Evolutionary conservation across 768 basidiomycete genomes (phyloP).

Genomic region (Amanita phalloides): DNA sequence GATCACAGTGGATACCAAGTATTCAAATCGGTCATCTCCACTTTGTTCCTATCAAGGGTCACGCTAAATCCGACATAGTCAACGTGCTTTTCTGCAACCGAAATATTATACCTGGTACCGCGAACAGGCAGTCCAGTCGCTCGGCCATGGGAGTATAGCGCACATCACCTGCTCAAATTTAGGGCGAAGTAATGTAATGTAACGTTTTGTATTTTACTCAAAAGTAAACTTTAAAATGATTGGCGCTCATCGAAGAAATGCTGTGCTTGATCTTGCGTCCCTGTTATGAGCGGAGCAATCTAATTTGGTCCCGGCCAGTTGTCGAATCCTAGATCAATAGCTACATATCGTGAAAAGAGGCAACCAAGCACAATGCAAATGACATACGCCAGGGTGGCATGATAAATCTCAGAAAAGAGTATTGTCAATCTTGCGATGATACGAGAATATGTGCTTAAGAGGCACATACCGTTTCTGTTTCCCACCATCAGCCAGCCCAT

Average conservation of each 20-base stretch:
- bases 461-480: conserved; percentile 49
- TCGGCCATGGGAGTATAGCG: background rate
- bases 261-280: background rate
- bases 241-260: background rate
- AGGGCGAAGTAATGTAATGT: background rate
- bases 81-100: background rate
- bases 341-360: conserved; percentile 18
- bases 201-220: background rate
- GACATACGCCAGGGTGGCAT: conserved; percentile 62
- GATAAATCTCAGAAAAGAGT: conserved; percentile 30
- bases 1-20: background rate
- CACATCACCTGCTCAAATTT: background rate
- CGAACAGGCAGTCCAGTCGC: background rate
- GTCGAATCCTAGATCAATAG: conserved; percentile 62
- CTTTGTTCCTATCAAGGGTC: background rate
- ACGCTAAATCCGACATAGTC: background rate
- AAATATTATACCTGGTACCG: background rate
- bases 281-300: background rate
- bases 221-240: background rate
- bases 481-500: conserved; percentile 44
- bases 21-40: background rate
- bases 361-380: background rate
- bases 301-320: conserved; percentile 34
- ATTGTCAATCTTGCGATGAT: background rate
- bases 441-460: background rate